phyloP scores from a whole-genome alignment of 257 asterid species.

The Nicotiana benthamiana region DNA sequence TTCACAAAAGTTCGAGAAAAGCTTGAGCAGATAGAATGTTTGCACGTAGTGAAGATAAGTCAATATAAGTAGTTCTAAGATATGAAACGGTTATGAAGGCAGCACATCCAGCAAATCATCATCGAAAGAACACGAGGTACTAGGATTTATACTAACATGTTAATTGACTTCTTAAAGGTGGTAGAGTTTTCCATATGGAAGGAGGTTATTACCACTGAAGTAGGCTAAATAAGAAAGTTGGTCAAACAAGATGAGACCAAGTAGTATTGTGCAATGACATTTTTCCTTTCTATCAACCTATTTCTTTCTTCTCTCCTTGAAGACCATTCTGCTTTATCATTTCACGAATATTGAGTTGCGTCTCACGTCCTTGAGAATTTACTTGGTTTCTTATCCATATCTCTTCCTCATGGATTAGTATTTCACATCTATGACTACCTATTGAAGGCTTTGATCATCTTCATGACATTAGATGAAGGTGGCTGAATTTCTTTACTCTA shows the following conservation, averaged over 20 bases:
- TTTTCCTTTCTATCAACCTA: not conserved
- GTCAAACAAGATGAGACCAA: not conserved
- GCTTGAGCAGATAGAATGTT: not conserved
- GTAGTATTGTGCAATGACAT: not conserved
- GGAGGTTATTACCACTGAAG: not conserved
- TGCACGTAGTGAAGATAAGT: not conserved
- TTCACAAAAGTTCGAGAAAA: not conserved
- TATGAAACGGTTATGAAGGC: not conserved
- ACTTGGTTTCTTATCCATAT: too few relatives aligned
- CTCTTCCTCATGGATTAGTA: not conserved
- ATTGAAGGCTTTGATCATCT: too few relatives aligned
- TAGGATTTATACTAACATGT: too few relatives aligned
- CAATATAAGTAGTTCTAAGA: not conserved
- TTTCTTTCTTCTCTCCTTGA: too few relatives aligned
- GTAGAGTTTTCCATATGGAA: not conserved
- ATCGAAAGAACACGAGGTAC: not conserved
- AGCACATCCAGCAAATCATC: not conserved
- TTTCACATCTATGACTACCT: too few relatives aligned
- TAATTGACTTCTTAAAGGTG: not conserved
- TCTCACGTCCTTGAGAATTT: too few relatives aligned
- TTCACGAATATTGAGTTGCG: too few relatives aligned
- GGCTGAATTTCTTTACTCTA: too few relatives aligned
- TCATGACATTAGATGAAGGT: too few relatives aligned
- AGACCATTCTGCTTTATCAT: too few relatives aligned
- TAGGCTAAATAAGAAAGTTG: not conserved